Evolutionary conservation across 441 rosid genomes (phyloP).

Genomic region (Flueggea neowawraea): DNA sequence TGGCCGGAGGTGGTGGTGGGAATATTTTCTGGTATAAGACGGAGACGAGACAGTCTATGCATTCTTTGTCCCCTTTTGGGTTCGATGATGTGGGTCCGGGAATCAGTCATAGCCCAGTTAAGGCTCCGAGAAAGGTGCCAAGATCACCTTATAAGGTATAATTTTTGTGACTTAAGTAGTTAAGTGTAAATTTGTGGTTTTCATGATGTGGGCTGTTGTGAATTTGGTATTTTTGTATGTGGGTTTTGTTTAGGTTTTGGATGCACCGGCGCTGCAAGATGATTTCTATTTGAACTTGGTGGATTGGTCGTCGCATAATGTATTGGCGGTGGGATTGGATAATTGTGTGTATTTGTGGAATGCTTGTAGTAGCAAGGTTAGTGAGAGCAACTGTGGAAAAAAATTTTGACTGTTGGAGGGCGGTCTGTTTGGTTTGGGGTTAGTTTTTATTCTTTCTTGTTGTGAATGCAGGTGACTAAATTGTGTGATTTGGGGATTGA

Average conservation of each 20-base stretch:
- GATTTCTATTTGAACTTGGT: conserved; percentile 96
- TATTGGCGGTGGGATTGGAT: conserved; percentile 89
- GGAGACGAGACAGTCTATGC: conserved; percentile 68
- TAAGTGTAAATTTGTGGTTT: conserved; percentile 6
- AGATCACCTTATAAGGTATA: conserved; percentile 89
- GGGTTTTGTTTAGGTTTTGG: conserved; percentile 59
- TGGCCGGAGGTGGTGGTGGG: conserved; percentile 24
- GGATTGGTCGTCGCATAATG: conserved; percentile 95
- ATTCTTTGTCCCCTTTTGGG: conserved; percentile 64
- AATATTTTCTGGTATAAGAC: conserved; percentile 86
- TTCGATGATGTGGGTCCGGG: conserved; percentile 58
- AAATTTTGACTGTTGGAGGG: neutral
- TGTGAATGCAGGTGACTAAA: conserved; percentile 64
- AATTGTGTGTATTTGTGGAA: conserved; percentile 97
- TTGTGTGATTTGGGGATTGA: conserved; percentile 86
- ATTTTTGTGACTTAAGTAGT: conserved; percentile 3
- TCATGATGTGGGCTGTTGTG: conserved; percentile 8
- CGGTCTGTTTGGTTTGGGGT: neutral
- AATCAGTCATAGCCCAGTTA: conserved; percentile 56
- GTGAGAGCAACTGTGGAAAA: too few relatives aligned
- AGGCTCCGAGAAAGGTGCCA: conserved; percentile 76
- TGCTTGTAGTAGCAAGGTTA: conserved; percentile 97
- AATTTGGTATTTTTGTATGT: neutral
- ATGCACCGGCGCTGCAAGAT: conserved; percentile 97
- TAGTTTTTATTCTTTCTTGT: neutral